Base-by-base conservation (phyloP, 2,329 filamentous ascomycete genomes). In the Helotiales sp. region DNA sequence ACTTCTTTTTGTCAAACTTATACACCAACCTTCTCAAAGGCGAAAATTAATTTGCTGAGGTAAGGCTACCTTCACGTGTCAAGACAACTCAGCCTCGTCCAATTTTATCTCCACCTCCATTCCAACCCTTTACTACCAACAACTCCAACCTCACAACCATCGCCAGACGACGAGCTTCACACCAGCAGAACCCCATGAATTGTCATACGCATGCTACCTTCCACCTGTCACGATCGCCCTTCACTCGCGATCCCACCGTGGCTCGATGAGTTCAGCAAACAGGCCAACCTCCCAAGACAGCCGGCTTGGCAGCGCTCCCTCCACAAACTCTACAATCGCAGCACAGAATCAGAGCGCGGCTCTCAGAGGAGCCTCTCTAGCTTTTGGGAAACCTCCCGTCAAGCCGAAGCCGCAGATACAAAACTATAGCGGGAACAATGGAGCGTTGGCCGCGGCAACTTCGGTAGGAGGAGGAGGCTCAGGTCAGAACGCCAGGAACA, bases 341-440 rank as follows among this genome's bases (percentile, higher is more conserved):
- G 45, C 64, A 72, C 72, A 73, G 59, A 75, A 81, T 74, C 72
- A 73, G 57, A 75, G 81, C 74, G 82, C 83, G 55, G 84, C 84
- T 54, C 78, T 86, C 15, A 78, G 78, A 61, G 84, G 84, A 34
- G 84, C 84, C 8, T 77, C 80, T 6, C 72, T 78, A 47, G 84
- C 84, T 24, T 86, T 85, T 74, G 79, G 77, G 11, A 82, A 81
- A 72, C 79, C 80, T 28, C 73, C 78, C 30, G 71, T 78, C 52
- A 80, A 80, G 71, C 78, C 80, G 22, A 80, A 80, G 66, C 78
- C 80, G 1, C 49, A 68, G 34, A 63, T 69, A n/a, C 71, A 74
- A 43, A 81, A 76, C 5, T 80, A 81, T 65, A 79, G 76, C 6
- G 78, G 81, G 54, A 79, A 74, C 1, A 77, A 82, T 78, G 81